Percentiles rank a stretch among this genome's conserved stretches.
Evolutionary conservation across 2,329 filamentous ascomycete genomes (phyloP).

Genomic region (Coccinonectria pachysandricola): DNA sequence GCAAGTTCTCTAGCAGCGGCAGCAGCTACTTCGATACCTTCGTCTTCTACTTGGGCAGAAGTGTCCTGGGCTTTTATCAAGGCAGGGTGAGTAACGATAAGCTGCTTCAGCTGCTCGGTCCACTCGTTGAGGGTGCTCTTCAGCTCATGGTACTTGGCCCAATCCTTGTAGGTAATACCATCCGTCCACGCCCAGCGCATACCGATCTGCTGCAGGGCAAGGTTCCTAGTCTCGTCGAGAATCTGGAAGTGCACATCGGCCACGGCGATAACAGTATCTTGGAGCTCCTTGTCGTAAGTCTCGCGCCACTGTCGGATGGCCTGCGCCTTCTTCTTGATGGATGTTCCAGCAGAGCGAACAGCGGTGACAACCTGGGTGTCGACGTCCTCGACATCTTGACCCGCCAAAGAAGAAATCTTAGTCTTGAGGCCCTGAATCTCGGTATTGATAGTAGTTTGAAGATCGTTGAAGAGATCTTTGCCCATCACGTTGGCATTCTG

Average conservation of each 20-base stretch:
- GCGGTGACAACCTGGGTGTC: conserved; percentile 34
- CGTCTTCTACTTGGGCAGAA: conserved; percentile 60
- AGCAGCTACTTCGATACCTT: conserved; percentile 72
- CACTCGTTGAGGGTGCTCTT: conserved; percentile 76
- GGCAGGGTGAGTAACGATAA: conserved; percentile 64
- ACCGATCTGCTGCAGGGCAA: conserved; percentile 83
- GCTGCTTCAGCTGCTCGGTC: conserved; percentile 69
- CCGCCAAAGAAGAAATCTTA: conserved; percentile 50
- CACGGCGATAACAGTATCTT: conserved; percentile 57
- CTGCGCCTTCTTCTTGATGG: conserved; percentile 69
- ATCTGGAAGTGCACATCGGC: conserved; percentile 75
- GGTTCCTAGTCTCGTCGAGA: conserved; percentile 69
- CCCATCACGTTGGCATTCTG: conserved; percentile 57
- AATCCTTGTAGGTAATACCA: conserved; percentile 92
- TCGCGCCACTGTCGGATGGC: conserved; percentile 68
- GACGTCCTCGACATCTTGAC: conserved; percentile 28
- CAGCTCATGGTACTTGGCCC: conserved; percentile 86
- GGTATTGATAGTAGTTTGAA: conserved; percentile 56
- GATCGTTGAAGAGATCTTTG: conserved; percentile 53
- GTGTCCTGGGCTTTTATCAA: conserved; percentile 58
- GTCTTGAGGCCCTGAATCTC: conserved; percentile 57
- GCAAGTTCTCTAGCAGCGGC: conserved; percentile 69
- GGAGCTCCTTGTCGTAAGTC: conserved; percentile 58
- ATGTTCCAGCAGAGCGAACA: conserved; percentile 58
- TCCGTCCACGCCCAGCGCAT: conserved; percentile 96